These are phyloP conservation scores for Russula foetens DNA, from an alignment of 768 basidiomycete genomes.

Conservation along the genomic window DNA sequence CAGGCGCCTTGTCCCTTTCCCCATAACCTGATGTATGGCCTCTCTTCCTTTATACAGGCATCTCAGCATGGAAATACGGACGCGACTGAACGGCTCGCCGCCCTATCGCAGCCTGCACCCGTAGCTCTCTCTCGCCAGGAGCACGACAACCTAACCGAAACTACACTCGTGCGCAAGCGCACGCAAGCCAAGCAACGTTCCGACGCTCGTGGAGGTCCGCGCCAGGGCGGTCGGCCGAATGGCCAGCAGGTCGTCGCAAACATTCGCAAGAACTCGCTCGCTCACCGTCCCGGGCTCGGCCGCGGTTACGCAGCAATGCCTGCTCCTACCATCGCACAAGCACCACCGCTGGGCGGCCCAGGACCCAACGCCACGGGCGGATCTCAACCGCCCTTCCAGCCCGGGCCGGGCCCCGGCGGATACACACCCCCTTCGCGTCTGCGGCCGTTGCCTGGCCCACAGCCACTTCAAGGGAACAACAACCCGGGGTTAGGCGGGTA, in stretches of 20 bases:
- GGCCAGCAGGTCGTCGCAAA: slow-evolving; percentile 43
- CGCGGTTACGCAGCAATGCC: background rate
- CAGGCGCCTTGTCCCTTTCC: background rate
- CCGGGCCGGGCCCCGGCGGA: background rate
- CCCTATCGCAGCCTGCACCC: slow-evolving; percentile 53
- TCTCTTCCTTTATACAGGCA: slow-evolving; percentile 39
- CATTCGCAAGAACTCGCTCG: slow-evolving; percentile 43
- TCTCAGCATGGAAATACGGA: slow-evolving; percentile 73
- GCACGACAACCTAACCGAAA: slow-evolving; percentile 72
- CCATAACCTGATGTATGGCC: background rate
- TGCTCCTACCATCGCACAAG: background rate
- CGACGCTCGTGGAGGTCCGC: slow-evolving; percentile 25
- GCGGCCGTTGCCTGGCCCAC: background rate
- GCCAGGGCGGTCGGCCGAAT: slow-evolving; percentile 25
- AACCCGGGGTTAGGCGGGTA: background rate
- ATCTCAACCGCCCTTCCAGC: background rate
- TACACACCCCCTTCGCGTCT: background rate
- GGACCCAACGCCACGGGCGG: background rate
- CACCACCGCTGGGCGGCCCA: slow-evolving; percentile 5
- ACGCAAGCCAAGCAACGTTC: slow-evolving; percentile 63
- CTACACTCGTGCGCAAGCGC: slow-evolving; percentile 73
- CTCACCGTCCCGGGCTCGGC: slow-evolving; percentile 18
- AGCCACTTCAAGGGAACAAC: background rate
- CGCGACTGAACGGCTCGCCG: slow-evolving; percentile 63
- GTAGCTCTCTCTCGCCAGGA: slow-evolving; percentile 66